These are phyloP conservation scores for Pseudogymnoascus sp. DNA, from an alignment of 2,329 filamentous ascomycete species.

Conservation along the genomic window DNA sequence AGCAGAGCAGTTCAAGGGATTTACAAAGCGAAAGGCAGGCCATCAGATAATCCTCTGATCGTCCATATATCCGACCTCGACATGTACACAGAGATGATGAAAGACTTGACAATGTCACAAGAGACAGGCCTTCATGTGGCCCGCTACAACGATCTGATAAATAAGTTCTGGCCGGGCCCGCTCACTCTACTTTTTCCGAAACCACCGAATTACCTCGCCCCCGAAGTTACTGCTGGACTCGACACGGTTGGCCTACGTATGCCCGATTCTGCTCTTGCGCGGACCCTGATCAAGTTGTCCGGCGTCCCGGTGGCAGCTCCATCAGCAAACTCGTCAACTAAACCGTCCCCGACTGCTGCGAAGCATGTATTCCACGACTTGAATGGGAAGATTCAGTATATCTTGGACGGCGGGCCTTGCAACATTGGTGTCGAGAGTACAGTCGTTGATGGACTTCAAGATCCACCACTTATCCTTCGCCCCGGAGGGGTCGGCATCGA, in stretches of 20 bases:
- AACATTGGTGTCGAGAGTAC: conserved; percentile 92
- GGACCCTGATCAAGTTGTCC: conserved; percentile 74
- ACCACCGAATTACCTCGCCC: conserved; percentile 60
- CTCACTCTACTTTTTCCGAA: conserved; percentile 83
- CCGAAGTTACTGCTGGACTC: conserved; percentile 86
- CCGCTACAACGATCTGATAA: conserved; percentile 66
- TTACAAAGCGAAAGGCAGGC: conserved; percentile 81
- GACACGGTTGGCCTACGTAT: conserved; percentile 83
- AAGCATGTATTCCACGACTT: conserved; percentile 85
- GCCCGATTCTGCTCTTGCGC: conserved; percentile 76
- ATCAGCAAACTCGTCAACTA: conserved; percentile 89
- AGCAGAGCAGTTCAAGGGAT: conserved; percentile 82
- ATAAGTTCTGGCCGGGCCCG: conserved; percentile 87
- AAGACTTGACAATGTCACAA: conserved; percentile 16
- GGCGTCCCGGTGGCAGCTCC: conserved; percentile 79
- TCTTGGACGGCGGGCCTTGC: conserved; percentile 83
- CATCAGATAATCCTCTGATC: conserved; percentile 91
- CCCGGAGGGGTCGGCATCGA: conserved; percentile 85
- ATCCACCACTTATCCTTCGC: conserved; percentile 72
- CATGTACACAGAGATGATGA: conserved; percentile 51
- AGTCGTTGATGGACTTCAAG: conserved; percentile 81
- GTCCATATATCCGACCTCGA: conserved; percentile 77
- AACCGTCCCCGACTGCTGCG: conserved; percentile 84
- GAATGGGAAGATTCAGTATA: conserved; percentile 70
- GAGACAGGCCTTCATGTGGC: conserved; percentile 18